phyloP scores from a whole-genome alignment of 352 stramenopile genomes.

The Globisporangium canariense region DNA sequence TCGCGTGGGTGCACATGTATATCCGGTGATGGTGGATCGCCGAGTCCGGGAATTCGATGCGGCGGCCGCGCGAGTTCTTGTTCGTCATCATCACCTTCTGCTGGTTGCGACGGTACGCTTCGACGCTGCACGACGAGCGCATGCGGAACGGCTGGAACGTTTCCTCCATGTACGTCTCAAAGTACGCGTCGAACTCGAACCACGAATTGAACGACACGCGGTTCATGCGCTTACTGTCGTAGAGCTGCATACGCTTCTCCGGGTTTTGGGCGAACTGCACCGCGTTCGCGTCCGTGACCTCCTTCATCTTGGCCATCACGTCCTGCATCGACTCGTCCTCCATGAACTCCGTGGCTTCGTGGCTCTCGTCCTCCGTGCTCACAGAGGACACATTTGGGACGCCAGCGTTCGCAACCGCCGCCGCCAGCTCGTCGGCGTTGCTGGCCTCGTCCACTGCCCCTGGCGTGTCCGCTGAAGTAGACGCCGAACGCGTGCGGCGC shows the following conservation, averaged over 20 bases:
- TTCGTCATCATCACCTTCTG: conserved; percentile 88
- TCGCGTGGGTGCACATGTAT: conserved; percentile 88
- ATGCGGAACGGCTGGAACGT: conserved; percentile 87
- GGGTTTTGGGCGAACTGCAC: conserved; percentile 29
- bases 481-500: conserved; percentile 20
- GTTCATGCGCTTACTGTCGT: conserved; percentile 80
- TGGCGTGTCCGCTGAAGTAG: not conserved
- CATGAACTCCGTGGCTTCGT: conserved; percentile 35
- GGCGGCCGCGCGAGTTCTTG: conserved; percentile 76
- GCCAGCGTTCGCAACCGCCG: not conserved
- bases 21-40: conserved; percentile 86
- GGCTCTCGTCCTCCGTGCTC: conserved; percentile 26
- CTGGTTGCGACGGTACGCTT: conserved; percentile 80
- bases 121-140: conserved; percentile 80
- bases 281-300: conserved; percentile 30
- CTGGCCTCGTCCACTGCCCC: not conserved
- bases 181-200: conserved; percentile 86
- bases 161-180: conserved; percentile 87
- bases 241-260: conserved; percentile 51
- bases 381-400: conserved; percentile 19
- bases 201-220: conserved; percentile 85
- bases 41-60: conserved; percentile 77
- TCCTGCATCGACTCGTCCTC: conserved; percentile 55
- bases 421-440: conserved; percentile 1
- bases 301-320: conserved; percentile 72